These are phyloP conservation scores for Talaromyces trachyspermus DNA, from an alignment of 495 filamentous ascomycete species.

Conservation along the genomic window DNA sequence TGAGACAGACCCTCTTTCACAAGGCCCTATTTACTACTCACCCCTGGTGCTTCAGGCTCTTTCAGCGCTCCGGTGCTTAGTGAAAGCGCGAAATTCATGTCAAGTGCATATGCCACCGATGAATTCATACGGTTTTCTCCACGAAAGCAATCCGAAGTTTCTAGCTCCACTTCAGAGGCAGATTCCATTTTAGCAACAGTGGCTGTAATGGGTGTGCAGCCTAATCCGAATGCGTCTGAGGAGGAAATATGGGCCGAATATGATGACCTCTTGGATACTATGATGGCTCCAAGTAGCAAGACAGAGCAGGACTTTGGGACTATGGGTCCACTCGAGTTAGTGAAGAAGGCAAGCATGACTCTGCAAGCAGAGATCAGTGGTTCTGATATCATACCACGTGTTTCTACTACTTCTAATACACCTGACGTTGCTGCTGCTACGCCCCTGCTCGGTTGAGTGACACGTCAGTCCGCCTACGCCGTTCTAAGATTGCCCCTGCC, in stretches of 20 bases:
- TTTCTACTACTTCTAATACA: conserved; percentile 10
- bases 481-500: conserved; percentile 35
- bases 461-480: conserved; percentile 32
- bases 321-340: conserved; percentile 24
- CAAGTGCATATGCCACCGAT: conserved; percentile 29
- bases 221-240: conserved; percentile 52
- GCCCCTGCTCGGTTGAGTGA: conserved; percentile 23
- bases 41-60: conserved; percentile 26
- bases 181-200: conserved; percentile 34
- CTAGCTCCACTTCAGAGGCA: conserved; percentile 60
- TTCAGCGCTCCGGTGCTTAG: conserved; percentile 29
- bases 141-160: conserved; percentile 60
- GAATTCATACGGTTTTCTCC: conserved; percentile 72
- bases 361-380: conserved; percentile 33
- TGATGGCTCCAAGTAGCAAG: conserved; percentile 44
- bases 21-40: conserved; percentile 16
- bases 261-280: conserved; percentile 77
- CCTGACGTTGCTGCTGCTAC: conserved; percentile 17
- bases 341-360: conserved; percentile 34
- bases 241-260: conserved; percentile 97
- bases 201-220: conserved; percentile 54
- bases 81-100: conserved; percentile 27
- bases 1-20: conserved; percentile 14
- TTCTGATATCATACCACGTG: conserved; percentile 6
- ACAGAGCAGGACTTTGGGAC: conserved; percentile 15